Evolutionary conservation across 75 land plant species (phyloP).

Genomic region (Ceratopteris richardii): DNA sequence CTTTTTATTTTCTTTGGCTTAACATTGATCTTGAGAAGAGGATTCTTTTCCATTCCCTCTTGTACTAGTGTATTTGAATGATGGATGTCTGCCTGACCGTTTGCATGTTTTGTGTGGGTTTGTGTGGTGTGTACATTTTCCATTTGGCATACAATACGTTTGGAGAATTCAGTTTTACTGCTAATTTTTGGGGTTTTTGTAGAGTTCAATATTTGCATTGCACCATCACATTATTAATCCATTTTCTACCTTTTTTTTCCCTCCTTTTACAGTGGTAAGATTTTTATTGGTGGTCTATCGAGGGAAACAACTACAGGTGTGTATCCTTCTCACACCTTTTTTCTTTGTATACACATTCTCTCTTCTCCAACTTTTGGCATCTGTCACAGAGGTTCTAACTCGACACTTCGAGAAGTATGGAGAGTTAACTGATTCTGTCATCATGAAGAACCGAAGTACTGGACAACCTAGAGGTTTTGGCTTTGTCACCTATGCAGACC

Average conservation of each 20-base stretch:
- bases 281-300: constrained; percentile 25
- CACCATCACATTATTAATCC: constrained; percentile 7
- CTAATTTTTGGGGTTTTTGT: too few species aligned
- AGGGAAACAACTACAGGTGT: constrained; percentile 24
- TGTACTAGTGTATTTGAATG: too few species aligned
- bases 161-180: too few species aligned
- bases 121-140: too few species aligned
- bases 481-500: constrained; percentile 66
- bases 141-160: too few species aligned
- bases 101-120: too few species aligned
- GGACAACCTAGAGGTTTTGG: constrained; percentile 71
- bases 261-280: constrained; percentile 16
- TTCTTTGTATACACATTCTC: background rate
- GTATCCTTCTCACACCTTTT: background rate
- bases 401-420: constrained; percentile 66
- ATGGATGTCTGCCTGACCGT: too few species aligned
- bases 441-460: constrained; percentile 59
- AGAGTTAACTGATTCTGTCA: constrained; percentile 62
- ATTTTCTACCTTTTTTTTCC: constrained; percentile 10
- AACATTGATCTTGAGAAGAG: too few species aligned
- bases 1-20: too few species aligned
- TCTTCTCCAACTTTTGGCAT: background rate
- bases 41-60: too few species aligned
- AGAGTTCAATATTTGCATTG: too few species aligned
- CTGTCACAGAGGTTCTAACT: constrained; percentile 42